phyloP scores from a whole-genome alignment of 2,329 filamentous ascomycete species.

The Aspergillus luchuensis region DNA sequence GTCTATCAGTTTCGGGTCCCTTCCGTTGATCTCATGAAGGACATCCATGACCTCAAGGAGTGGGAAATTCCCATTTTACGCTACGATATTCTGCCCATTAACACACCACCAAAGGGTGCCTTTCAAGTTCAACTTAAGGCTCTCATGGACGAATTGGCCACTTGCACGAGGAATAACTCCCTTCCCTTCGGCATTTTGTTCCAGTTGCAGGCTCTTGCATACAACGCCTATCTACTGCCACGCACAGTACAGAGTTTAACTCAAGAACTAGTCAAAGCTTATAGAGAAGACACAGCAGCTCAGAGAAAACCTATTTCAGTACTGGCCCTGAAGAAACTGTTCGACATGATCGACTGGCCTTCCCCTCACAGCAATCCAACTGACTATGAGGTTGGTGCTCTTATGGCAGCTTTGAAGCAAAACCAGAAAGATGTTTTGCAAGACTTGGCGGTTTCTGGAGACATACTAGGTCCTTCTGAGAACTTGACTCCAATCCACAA shows the following conservation, averaged over 20 bases:
- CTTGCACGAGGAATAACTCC: constrained; percentile 30
- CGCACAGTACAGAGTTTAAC: constrained; percentile 52
- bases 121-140: constrained; percentile 2
- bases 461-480: constrained; percentile 20
- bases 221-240: constrained; percentile 65
- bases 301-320: constrained; percentile 49
- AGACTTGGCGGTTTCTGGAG: constrained; percentile 21
- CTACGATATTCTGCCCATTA: constrained; percentile 15
- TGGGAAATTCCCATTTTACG: constrained; percentile 24
- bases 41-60: constrained; percentile 27
- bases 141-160: constrained; percentile 38
- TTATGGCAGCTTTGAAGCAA: constrained; percentile 46
- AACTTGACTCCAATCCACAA: constrained; percentile 57
- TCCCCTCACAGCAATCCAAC: constrained; percentile 52
- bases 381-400: constrained; percentile 40
- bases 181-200: constrained; percentile 60
- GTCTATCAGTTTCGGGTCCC: constrained; percentile 50
- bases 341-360: constrained; percentile 57
- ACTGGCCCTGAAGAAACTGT: constrained; percentile 57
- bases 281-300: constrained; percentile 27
- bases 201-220: constrained; percentile 64
- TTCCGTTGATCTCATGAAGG: constrained; percentile 26
- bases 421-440: constrained; percentile 43
- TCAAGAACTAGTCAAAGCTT: constrained; percentile 41
- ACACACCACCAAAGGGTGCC: background rate